phyloP scores from a whole-genome alignment of 73 alveolate species.

The Effrenium voratum region DNA sequence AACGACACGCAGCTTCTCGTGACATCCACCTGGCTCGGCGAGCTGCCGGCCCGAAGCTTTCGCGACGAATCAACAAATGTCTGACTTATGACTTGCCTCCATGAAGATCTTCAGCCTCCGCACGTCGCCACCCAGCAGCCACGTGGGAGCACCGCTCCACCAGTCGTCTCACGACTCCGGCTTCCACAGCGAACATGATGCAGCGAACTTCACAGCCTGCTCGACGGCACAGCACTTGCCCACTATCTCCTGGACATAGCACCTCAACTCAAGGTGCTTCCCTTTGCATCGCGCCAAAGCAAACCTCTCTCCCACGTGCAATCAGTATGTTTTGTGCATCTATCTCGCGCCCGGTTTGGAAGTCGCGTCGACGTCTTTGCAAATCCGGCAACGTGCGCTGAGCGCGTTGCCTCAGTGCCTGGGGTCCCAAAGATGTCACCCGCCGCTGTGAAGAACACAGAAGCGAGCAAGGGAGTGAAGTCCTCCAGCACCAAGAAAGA shows the following conservation, averaged over 20 bases:
- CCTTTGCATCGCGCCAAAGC: too few relatives aligned
- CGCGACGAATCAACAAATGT: neutral
- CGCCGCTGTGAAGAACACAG: slow-evolving; percentile 19
- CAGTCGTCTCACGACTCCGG: neutral
- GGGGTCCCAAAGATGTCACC: slow-evolving; percentile 28
- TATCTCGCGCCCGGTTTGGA: too few relatives aligned
- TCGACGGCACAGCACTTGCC: too few relatives aligned
- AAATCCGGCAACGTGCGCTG: too few relatives aligned
- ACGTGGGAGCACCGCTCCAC: slow-evolving; percentile 43
- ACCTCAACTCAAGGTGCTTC: too few relatives aligned
- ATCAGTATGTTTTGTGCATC: too few relatives aligned
- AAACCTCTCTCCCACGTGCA: too few relatives aligned
- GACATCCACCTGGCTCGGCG: slow-evolving; percentile 6
- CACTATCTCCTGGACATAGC: too few relatives aligned
- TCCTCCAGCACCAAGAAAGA: neutral
- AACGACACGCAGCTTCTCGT: slow-evolving; percentile 9
- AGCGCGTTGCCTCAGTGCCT: neutral
- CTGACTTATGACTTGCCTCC: neutral
- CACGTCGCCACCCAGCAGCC: neutral
- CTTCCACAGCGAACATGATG: too few relatives aligned
- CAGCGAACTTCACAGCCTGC: too few relatives aligned
- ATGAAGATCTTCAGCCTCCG: slow-evolving; percentile 3
- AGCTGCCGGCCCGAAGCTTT: neutral
- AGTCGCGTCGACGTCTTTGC: too few relatives aligned
- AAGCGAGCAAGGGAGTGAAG: slow-evolving; percentile 7